Conservation (phyloP, 106 monocot genomes). For the Dendrobium huoshanense region DNA sequence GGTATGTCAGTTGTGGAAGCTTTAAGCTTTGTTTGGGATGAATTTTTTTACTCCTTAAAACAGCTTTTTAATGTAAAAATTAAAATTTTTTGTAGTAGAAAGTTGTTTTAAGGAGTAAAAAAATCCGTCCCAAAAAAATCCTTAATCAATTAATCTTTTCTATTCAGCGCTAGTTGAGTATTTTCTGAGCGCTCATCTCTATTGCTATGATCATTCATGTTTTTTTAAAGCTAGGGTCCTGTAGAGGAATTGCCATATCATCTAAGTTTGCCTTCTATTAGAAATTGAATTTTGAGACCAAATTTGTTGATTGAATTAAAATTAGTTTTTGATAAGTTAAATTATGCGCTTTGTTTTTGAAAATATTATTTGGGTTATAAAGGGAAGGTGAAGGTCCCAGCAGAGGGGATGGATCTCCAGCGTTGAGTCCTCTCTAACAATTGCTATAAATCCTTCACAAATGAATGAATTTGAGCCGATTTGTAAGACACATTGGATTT, state of each 20-base stretch:
- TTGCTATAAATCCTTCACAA: neutral
- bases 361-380: neutral
- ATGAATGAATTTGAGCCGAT: neutral
- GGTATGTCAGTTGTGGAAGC: neutral
- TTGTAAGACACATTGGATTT: neutral
- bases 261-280: neutral
- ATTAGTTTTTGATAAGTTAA: neutral
- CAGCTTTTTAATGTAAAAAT: no score
- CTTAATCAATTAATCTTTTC: no score
- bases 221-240: no score
- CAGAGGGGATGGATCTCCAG: neutral
- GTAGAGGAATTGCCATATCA: neutral
- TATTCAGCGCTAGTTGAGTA: no score
- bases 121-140: no score
- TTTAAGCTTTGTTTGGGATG: neutral
- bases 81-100: no score
- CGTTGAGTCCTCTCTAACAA: neutral
- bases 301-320: neutral
- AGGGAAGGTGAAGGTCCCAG: neutral
- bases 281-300: neutral
- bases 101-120: no score
- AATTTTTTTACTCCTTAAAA: no score
- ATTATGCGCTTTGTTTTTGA: neutral
- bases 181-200: no score
- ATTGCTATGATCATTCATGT: no score